These are phyloP conservation scores for Macrophomina phaseolina DNA, from an alignment of 2,329 filamentous ascomycete genomes.

Conservation along the genomic window DNA sequence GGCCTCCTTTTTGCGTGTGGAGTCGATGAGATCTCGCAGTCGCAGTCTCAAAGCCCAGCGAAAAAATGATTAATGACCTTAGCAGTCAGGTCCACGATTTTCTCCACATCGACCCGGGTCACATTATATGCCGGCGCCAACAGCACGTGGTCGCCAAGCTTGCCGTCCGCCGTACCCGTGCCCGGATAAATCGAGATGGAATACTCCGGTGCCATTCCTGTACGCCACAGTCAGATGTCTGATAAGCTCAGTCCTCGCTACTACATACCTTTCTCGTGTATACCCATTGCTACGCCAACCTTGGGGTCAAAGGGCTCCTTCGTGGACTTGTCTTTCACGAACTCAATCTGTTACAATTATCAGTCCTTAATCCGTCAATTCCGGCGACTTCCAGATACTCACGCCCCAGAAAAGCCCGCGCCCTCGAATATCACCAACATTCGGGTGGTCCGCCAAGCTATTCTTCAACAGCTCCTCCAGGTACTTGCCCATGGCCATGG, in stretches of 20 bases:
- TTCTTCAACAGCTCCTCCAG: slow-evolving; percentile 54
- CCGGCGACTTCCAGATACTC: slow-evolving; percentile 38
- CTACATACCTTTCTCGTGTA: slow-evolving; percentile 59
- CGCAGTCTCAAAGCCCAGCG: slow-evolving; percentile 10
- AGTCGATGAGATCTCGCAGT: neutral
- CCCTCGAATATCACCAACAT: slow-evolving; percentile 67
- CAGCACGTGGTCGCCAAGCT: slow-evolving; percentile 71
- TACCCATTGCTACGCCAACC: slow-evolving; percentile 51
- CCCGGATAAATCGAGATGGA: slow-evolving; percentile 69
- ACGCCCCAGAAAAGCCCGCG: slow-evolving; percentile 64
- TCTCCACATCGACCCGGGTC: slow-evolving; percentile 60
- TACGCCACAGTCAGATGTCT: slow-evolving; percentile 20
- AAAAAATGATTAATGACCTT: slow-evolving; percentile 60
- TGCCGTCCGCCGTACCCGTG: slow-evolving; percentile 63
- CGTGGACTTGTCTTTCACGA: slow-evolving; percentile 60
- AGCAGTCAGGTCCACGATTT: slow-evolving; percentile 59
- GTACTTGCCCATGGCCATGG: slow-evolving; percentile 58
- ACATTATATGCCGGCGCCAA: slow-evolving; percentile 73
- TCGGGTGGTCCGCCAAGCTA: slow-evolving; percentile 50
- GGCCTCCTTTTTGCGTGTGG: too few relatives aligned
- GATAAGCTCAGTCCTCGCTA: slow-evolving; percentile 15
- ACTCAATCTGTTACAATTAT: slow-evolving; percentile 56
- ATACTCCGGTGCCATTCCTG: slow-evolving; percentile 51
- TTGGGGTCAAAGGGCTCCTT: slow-evolving; percentile 60
- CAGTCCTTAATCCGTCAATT: neutral